phyloP scores from a whole-genome alignment of 2,329 filamentous ascomycete species.

The Macrophomina pseudophaseolina region DNA sequence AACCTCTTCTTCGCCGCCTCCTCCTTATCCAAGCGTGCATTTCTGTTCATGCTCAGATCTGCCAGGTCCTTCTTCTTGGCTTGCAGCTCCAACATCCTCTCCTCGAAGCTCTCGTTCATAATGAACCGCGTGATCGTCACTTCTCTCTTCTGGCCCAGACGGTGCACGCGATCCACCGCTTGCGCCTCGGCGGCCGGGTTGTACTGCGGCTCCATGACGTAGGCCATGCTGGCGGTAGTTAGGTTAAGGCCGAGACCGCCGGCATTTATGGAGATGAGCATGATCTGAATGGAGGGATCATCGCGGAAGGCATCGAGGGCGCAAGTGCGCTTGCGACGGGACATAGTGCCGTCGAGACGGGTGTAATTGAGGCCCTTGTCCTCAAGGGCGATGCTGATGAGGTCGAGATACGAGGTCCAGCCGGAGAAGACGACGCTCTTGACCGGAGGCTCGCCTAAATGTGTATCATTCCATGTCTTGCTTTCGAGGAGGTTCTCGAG shows the following conservation, averaged over 20 bases:
- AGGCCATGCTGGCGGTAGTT: constrained; percentile 83
- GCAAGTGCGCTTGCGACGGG: constrained; percentile 71
- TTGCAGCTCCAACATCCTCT: constrained; percentile 88
- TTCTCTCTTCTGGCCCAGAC: constrained; percentile 81
- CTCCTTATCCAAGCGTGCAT: constrained; percentile 59
- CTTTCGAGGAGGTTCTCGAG: constrained; percentile 73
- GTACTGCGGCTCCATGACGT: constrained; percentile 98
- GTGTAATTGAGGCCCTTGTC: constrained; percentile 69
- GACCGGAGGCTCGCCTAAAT: constrained; percentile 72
- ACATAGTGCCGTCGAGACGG: constrained; percentile 92
- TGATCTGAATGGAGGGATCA: constrained; percentile 73
- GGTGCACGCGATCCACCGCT: constrained; percentile 90
- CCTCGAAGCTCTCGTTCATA: constrained; percentile 89
- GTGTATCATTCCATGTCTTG: constrained; percentile 64
- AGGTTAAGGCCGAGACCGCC: constrained; percentile 92
- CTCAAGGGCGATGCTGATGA: constrained; percentile 82
- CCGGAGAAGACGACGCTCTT: constrained; percentile 95
- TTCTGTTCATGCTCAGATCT: constrained; percentile 66
- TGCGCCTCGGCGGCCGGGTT: constrained; percentile 95
- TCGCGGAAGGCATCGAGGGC: constrained; percentile 81
- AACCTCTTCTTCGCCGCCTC: constrained; percentile 70
- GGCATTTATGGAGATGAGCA: constrained; percentile 90
- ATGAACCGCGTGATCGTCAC: constrained; percentile 89
- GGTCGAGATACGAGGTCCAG: constrained; percentile 94
- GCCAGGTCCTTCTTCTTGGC: constrained; percentile 92